These are phyloP conservation scores for Penicillium herquei DNA, from an alignment of 495 filamentous ascomycete genomes.

Conservation along the genomic window DNA sequence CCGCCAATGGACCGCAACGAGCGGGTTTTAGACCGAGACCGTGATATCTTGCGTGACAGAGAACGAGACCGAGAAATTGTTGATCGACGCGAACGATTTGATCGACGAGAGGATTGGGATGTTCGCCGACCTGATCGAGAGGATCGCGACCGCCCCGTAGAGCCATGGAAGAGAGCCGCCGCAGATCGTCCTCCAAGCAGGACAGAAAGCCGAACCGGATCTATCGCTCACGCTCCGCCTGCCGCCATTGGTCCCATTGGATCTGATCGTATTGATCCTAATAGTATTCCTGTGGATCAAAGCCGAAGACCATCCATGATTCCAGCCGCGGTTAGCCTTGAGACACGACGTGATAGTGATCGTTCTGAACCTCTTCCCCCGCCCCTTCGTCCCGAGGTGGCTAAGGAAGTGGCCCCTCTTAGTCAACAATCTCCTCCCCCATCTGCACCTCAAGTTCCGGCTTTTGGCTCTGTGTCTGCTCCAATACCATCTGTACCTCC, in stretches of 20 bases:
- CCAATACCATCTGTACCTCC: constrained; percentile 28
- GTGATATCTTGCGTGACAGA: constrained; percentile 30
- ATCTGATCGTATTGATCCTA: constrained; percentile 18
- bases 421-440: constrained; percentile 63
- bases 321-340: constrained; percentile 24
- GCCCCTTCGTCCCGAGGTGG: constrained; percentile 36
- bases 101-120: constrained; percentile 48
- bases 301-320: constrained; percentile 35
- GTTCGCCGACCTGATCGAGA: constrained; percentile 42
- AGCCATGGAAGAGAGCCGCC: constrained; percentile 46
- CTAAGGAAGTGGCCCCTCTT: constrained; percentile 38
- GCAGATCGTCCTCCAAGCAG: constrained; percentile 41
- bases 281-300: constrained; percentile 31
- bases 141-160: constrained; percentile 59
- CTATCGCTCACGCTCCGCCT: constrained; percentile 17
- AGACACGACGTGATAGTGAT: constrained; percentile 42
- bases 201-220: constrained; percentile 39
- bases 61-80: constrained; percentile 13
- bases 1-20: constrained; percentile 28
- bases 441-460: constrained; percentile 76
- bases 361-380: constrained; percentile 31
- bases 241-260: background rate
- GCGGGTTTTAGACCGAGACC: constrained; percentile 28
- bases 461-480: constrained; percentile 63
- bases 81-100: constrained; percentile 44